A percentile compares a stretch with the other conserved stretches of the same genome.
These are phyloP conservation scores for Hypomyces rosellus DNA, from an alignment of 2,329 filamentous ascomycete species.

Conservation along the genomic window DNA sequence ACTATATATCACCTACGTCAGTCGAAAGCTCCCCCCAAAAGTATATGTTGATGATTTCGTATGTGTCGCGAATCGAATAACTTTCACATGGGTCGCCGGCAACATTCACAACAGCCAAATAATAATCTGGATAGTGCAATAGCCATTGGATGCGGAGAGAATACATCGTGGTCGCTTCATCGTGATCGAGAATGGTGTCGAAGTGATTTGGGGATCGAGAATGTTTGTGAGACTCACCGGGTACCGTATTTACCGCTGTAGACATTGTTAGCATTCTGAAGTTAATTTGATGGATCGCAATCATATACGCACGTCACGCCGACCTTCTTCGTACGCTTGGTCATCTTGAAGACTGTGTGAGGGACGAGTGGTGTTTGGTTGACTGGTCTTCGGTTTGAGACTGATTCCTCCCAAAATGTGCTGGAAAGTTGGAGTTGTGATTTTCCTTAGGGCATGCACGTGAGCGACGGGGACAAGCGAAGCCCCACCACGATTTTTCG, in stretches of 20 bases:
- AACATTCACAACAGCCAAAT: background rate
- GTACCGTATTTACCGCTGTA: conserved; percentile 81
- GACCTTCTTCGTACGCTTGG: conserved; percentile 96
- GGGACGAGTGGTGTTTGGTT: conserved; percentile 26
- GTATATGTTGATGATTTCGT: background rate
- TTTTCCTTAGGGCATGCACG: conserved; percentile 39
- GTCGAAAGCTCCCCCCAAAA: conserved; percentile 2
- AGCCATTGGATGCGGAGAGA: background rate
- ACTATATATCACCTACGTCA: conserved; percentile 41
- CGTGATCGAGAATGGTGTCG: conserved; percentile 6
- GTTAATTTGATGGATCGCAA: conserved; percentile 1
- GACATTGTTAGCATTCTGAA: conserved; percentile 23
- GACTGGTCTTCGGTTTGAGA: conserved; percentile 23
- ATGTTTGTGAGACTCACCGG: conserved; percentile 55
- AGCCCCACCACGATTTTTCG: conserved; percentile 9
- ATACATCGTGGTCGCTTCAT: conserved; percentile 1
- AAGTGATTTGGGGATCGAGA: conserved; percentile 1
- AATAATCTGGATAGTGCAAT: background rate
- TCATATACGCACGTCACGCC: conserved; percentile 64
- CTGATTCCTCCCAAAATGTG: conserved; percentile 28
- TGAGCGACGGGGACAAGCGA: conserved; percentile 25
- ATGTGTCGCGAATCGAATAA: background rate
- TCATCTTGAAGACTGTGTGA: conserved; percentile 63
- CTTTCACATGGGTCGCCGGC: background rate
- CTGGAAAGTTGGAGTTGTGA: conserved; percentile 31